These are phyloP conservation scores for Malassezia sympodialis DNA, from an alignment of 1,284 basidiomycete genomes.

Conservation along the genomic window DNA sequence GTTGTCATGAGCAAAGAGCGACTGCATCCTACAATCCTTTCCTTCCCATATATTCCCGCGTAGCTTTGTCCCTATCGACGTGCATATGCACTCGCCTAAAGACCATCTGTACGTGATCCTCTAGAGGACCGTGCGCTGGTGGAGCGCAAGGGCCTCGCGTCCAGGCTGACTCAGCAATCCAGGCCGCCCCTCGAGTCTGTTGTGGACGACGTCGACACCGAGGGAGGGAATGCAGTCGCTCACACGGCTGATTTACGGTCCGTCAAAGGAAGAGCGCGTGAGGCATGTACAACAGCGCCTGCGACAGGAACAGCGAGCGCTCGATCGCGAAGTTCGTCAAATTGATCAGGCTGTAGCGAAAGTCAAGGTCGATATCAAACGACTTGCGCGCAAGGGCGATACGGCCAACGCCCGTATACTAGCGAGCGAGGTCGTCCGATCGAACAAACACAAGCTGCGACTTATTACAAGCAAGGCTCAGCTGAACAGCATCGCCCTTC, in stretches of 20 bases:
- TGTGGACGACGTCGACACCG: background rate
- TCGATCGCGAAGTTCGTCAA: conserved; percentile 51
- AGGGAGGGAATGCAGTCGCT: conserved; percentile 64
- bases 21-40: background rate
- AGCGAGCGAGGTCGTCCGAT: conserved; percentile 85
- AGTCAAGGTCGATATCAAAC: conserved; percentile 72
- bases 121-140: background rate
- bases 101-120: background rate
- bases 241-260: conserved; percentile 83
- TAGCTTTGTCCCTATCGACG: background rate
- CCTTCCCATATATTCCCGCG: background rate
- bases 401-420: conserved; percentile 82
- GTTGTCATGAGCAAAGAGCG: background rate
- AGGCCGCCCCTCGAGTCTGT: too few relatives aligned
- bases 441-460: conserved; percentile 85
- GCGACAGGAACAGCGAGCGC: conserved; percentile 35
- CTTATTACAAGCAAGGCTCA: conserved; percentile 84
- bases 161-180: background rate
- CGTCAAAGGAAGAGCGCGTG: conserved; percentile 62
- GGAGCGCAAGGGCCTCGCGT: background rate
- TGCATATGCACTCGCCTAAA: background rate
- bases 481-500: conserved; percentile 78
- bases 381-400: conserved; percentile 81
- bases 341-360: conserved; percentile 74
- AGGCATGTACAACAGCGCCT: conserved; percentile 38